Evolutionary conservation across 305 asterid species (phyloP).

Genomic region (Fraxinus angustifolia): DNA sequence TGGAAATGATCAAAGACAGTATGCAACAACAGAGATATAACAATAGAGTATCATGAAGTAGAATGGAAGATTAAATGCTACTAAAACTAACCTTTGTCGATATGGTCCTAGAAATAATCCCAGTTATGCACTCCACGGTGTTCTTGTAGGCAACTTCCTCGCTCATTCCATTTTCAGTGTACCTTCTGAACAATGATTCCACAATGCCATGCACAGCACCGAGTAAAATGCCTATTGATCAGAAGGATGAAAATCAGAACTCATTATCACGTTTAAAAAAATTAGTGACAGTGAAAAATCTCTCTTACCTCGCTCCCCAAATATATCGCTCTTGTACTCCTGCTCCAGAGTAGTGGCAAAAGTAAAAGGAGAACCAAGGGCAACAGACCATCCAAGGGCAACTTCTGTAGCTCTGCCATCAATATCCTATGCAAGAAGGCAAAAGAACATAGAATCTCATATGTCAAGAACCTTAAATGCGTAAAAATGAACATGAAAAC

Average conservation of each 20-base stretch:
- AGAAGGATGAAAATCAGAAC: conserved; percentile 19
- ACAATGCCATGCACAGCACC: conserved; percentile 98
- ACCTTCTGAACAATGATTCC: conserved; percentile 87
- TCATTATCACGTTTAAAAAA: conserved; percentile 3
- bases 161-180: conserved; percentile 84
- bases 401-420: conserved; percentile 98
- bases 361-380: conserved; percentile 97
- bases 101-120: conserved; percentile 76
- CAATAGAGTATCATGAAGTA: background rate
- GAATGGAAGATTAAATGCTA: background rate
- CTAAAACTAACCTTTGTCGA: conserved; percentile 65
- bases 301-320: conserved; percentile 80
- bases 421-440: conserved; percentile 51
- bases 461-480: background rate
- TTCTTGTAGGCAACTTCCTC: conserved; percentile 94
- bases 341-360: conserved; percentile 88
- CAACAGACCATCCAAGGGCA: conserved; percentile 97
- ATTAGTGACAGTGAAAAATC: background rate
- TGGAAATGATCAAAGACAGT: conserved; percentile 3
- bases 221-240: conserved; percentile 68
- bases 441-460: background rate
- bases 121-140: conserved; percentile 93
- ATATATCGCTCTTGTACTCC: conserved; percentile 93
- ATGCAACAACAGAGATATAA: background rate
- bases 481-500: background rate